Conservation (phyloP, 306 rosid species). For the Fragaria vesca region DNA sequence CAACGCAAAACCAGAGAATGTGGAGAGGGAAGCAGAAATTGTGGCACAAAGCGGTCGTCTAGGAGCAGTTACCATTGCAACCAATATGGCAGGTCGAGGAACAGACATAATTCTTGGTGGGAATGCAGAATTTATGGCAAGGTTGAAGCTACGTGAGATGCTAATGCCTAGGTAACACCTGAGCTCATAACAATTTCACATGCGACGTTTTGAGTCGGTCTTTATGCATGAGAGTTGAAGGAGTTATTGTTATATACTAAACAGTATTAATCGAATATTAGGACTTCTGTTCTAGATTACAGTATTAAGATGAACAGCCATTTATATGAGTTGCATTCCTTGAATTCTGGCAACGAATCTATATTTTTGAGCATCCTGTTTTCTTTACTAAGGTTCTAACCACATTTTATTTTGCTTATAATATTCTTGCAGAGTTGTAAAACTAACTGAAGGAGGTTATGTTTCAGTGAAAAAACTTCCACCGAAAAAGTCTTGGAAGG, state of each 20-base stretch:
- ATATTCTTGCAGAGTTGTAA: conserved; percentile 72
- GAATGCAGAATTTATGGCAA: conserved; percentile 97
- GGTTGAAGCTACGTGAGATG: conserved; percentile 92
- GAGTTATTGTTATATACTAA: background rate
- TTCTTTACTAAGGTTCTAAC: conserved; percentile 16
- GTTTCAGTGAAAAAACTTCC: conserved; percentile 90
- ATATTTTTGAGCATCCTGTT: background rate
- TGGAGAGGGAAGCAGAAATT: conserved; percentile 98
- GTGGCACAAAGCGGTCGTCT: conserved; percentile 98
- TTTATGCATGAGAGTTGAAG: background rate
- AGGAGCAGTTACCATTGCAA: conserved; percentile 95
- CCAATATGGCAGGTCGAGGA: conserved; percentile 99
- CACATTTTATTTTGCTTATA: conserved; percentile 27
- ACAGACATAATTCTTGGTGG: conserved; percentile 99
- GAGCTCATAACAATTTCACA: conserved; percentile 12
- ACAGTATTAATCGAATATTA: background rate
- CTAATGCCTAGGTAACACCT: conserved; percentile 81
- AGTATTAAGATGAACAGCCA: background rate
- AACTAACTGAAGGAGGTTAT: conserved; percentile 67
- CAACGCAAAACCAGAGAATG: conserved; percentile 98
- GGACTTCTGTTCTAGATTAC: background rate
- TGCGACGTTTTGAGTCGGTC: background rate
- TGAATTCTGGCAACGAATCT: background rate
- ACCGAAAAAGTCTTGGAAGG: conserved; percentile 85
- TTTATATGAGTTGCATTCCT: background rate